Conservation (phyloP, 148 eudicot species). For the Drosera capensis region DNA sequence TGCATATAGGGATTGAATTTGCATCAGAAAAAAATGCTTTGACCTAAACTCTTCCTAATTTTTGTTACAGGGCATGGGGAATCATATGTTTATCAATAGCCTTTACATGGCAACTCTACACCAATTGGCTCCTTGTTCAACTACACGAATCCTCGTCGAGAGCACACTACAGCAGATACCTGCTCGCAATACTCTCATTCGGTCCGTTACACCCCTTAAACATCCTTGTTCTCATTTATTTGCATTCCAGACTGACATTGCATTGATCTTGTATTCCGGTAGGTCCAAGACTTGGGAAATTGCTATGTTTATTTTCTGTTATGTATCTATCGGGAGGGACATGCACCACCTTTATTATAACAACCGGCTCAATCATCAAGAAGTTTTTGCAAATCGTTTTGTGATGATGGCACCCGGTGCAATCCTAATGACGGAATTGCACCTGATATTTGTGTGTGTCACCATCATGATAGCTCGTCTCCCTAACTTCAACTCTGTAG, state of each 20-base stretch:
- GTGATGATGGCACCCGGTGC: slow-evolving; percentile 10
- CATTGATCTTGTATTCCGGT: no score
- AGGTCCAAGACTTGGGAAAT: slow-evolving; percentile 49
- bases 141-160: slow-evolving; percentile 30
- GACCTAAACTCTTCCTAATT: background rate
- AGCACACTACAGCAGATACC: slow-evolving; percentile 41
- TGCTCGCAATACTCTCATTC: slow-evolving; percentile 41
- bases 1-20: background rate
- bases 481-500: slow-evolving; percentile 46
- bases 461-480: slow-evolving; percentile 28
- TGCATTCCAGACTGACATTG: no score
- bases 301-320: slow-evolving; percentile 35
- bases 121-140: slow-evolving; percentile 33
- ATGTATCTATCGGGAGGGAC: slow-evolving; percentile 63
- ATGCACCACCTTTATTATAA: slow-evolving; percentile 32
- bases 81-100: slow-evolving; percentile 15
- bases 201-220: slow-evolving; percentile 25
- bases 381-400: slow-evolving; percentile 21
- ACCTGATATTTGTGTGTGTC: slow-evolving; percentile 29
- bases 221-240: no score
- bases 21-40: background rate
- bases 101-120: slow-evolving; percentile 43
- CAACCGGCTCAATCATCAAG: slow-evolving; percentile 28
- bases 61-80: slow-evolving; percentile 32
- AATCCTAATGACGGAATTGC: slow-evolving; percentile 29